Percentiles rank a stretch among this genome's conserved stretches.
phyloP scores from a whole-genome alignment of 768 basidiomycete genomes.

The Leccinum longicurvipes region DNA sequence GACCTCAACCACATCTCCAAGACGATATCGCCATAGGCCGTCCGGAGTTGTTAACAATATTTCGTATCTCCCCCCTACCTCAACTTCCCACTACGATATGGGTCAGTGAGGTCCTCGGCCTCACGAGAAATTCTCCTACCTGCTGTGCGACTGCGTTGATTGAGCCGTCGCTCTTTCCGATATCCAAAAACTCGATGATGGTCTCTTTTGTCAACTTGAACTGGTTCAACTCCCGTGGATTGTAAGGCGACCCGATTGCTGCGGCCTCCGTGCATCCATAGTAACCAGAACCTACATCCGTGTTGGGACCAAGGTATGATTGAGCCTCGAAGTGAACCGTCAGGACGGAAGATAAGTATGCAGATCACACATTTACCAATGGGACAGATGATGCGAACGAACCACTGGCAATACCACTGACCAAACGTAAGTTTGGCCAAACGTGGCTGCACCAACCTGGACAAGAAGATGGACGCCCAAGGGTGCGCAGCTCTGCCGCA shows the following conservation, averaged over 20 bases:
- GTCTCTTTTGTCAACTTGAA: background rate
- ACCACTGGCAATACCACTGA: background rate
- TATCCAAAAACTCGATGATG: background rate
- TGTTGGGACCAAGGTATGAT: background rate
- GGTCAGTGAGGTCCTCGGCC: background rate
- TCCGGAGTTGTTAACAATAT: background rate
- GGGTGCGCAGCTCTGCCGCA: background rate
- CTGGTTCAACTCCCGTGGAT: background rate
- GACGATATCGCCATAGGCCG: background rate
- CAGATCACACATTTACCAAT: background rate
- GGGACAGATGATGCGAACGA: background rate
- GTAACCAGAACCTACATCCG: background rate
- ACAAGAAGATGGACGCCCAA: background rate
- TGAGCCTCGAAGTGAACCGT: background rate
- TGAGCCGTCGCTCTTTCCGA: background rate
- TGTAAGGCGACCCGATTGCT: background rate
- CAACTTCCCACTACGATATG: background rate
- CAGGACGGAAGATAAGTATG: background rate
- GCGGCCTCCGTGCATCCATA: background rate
- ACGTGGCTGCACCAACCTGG: background rate
- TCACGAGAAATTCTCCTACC: background rate
- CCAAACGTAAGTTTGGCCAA: background rate
- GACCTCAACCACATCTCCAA: background rate
- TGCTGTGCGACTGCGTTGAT: background rate
- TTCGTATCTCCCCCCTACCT: background rate